phyloP scores from a whole-genome alignment of 2,329 filamentous ascomycete genomes.

The Epichloe amarillans region DNA sequence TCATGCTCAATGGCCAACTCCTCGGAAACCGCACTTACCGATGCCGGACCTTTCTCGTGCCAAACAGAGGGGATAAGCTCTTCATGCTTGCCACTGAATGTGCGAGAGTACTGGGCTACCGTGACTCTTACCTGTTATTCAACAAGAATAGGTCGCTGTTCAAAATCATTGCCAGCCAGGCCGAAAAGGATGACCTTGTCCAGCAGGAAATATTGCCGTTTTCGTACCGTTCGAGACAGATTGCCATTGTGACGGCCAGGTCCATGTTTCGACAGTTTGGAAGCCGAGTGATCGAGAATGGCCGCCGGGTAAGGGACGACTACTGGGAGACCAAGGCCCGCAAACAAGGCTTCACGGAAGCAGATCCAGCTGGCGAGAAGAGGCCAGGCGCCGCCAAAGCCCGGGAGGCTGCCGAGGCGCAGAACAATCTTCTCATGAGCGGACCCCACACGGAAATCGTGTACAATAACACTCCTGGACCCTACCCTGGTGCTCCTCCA shows the following conservation, averaged over 20 bases:
- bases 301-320: constrained; percentile 84
- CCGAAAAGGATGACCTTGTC: constrained; percentile 94
- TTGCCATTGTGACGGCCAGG: constrained; percentile 90
- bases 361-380: constrained; percentile 91
- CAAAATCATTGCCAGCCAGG: constrained; percentile 94
- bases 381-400: constrained; percentile 82
- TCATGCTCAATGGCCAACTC: constrained; percentile 68
- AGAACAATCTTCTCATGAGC: constrained; percentile 46
- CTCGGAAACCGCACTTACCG: constrained; percentile 76
- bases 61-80: constrained; percentile 79
- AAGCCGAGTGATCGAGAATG: constrained; percentile 81
- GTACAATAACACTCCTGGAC: constrained; percentile 61
- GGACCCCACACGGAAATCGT: constrained; percentile 75
- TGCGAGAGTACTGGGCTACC: constrained; percentile 81
- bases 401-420: constrained; percentile 66
- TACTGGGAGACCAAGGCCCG: constrained; percentile 97
- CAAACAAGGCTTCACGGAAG: constrained; percentile 96
- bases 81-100: constrained; percentile 99
- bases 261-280: constrained; percentile 99
- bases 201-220: constrained; percentile 91
- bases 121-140: constrained; percentile 95
- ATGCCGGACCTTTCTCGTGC: constrained; percentile 86
- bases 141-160: constrained; percentile 95
- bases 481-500: constrained; percentile 54
- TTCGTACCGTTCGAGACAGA: constrained; percentile 95